These are phyloP conservation scores for Acacia acuminata DNA, from an alignment of 306 rosid genomes.

Conservation along the genomic window DNA sequence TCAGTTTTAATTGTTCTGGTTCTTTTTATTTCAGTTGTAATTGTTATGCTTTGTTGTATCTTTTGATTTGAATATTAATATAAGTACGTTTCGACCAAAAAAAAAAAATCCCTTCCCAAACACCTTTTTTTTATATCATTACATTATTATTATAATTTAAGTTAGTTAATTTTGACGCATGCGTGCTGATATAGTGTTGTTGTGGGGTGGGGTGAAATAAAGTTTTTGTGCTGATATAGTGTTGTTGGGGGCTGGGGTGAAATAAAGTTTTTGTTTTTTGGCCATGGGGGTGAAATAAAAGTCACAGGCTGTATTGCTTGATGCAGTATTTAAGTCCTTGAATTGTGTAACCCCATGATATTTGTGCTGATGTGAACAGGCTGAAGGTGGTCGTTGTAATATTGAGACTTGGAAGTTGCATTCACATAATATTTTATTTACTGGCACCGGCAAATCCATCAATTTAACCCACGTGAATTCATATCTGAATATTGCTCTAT, in stretches of 20 bases:
- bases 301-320: neutral
- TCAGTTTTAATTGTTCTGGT: no score
- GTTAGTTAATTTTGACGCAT: neutral
- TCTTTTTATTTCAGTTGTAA: no score
- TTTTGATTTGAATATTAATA: no score
- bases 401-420: neutral
- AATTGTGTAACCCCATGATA: neutral
- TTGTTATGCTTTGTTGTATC: no score
- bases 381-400: neutral
- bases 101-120: no score
- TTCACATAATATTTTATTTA: neutral
- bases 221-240: neutral
- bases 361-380: neutral
- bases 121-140: no score
- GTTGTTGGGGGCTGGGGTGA: neutral
- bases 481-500: neutral
- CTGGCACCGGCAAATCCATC: neutral
- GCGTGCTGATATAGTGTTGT: neutral
- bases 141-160: no score
- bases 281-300: neutral
- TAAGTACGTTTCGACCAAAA: no score
- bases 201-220: neutral
- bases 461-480: neutral
- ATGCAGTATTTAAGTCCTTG: neutral
- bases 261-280: no score